These are phyloP conservation scores for Termitomyces sp. DNA, from an alignment of 768 basidiomycete species.

Conservation along the genomic window DNA sequence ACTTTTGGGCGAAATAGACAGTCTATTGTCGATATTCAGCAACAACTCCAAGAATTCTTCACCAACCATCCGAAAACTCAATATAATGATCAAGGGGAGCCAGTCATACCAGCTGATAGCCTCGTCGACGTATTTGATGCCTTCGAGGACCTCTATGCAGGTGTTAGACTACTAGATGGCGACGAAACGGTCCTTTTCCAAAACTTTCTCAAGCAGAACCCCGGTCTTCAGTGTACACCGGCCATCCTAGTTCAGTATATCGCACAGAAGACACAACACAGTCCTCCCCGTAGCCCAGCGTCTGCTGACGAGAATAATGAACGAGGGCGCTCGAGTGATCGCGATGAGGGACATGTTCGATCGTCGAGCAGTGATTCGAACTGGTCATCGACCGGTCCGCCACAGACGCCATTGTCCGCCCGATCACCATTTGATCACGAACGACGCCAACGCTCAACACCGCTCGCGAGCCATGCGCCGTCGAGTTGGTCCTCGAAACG, in stretches of 20 bases:
- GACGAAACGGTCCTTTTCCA: conserved; percentile 61
- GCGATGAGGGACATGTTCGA: conserved; percentile 29
- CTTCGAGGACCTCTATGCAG: conserved; percentile 54
- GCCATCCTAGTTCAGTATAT: conserved; percentile 59
- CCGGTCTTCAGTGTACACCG: conserved; percentile 65
- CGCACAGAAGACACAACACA: conserved; percentile 50
- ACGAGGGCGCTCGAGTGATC: conserved; percentile 31
- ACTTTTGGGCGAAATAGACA: conserved; percentile 58
- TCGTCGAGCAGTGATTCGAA: conserved; percentile 54
- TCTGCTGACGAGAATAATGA: conserved; percentile 27
- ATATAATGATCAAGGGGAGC: conserved; percentile 51
- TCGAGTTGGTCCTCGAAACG: conserved; percentile 68
- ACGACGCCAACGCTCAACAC: conserved; percentile 65
- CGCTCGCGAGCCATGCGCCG: conserved; percentile 51
- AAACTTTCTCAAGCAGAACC: conserved; percentile 48
- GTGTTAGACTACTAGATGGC: conserved; percentile 55
- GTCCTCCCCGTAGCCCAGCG: conserved; percentile 33
- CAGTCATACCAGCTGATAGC: conserved; percentile 64
- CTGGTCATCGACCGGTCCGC: conserved; percentile 43
- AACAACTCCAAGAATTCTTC: conserved; percentile 64
- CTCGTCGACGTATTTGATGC: conserved; percentile 64
- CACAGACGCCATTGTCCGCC: conserved; percentile 51
- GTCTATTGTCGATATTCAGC: conserved; percentile 66
- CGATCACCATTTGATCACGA: conserved; percentile 66
- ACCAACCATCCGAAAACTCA: conserved; percentile 55